These are phyloP conservation scores for Haplosporangium gracile DNA, from an alignment of 192 early-diverging fungal species.

Conservation along the genomic window DNA sequence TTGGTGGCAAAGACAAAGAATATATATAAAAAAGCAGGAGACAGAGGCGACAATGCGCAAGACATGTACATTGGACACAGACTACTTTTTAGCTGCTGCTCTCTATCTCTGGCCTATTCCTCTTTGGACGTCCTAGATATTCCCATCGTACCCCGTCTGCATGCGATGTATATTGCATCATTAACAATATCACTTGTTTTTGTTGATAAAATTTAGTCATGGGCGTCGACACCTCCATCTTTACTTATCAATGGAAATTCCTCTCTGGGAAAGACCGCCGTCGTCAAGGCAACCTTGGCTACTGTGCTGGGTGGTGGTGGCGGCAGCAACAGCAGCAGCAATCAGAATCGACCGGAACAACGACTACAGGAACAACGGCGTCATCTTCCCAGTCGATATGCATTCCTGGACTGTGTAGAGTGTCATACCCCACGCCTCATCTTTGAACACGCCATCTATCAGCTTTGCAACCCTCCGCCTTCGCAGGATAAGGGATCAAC, in stretches of 20 bases:
- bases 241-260: conserved; percentile 64
- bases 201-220: conserved; percentile 13
- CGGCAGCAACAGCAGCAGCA: no score
- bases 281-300: conserved; percentile 40
- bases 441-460: conserved; percentile 83
- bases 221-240: conserved; percentile 54
- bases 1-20: background rate
- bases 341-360: background rate
- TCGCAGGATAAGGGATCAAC: conserved; percentile 56
- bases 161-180: background rate
- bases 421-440: conserved; percentile 81
- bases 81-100: background rate
- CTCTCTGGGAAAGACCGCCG: conserved; percentile 64
- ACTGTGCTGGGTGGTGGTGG: conserved; percentile 23
- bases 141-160: background rate
- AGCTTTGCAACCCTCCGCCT: conserved; percentile 66
- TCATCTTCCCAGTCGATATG: conserved; percentile 49
- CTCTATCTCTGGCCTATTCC: background rate
- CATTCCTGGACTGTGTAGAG: conserved; percentile 82
- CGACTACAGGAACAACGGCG: no score
- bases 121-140: background rate
- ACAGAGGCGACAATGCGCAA: background rate
- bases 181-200: background rate
- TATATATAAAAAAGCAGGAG: background rate
- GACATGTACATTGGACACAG: background rate